Evolutionary conservation across 306 rosid species (phyloP).

Genomic region (Fragaria nilgerrensis): DNA sequence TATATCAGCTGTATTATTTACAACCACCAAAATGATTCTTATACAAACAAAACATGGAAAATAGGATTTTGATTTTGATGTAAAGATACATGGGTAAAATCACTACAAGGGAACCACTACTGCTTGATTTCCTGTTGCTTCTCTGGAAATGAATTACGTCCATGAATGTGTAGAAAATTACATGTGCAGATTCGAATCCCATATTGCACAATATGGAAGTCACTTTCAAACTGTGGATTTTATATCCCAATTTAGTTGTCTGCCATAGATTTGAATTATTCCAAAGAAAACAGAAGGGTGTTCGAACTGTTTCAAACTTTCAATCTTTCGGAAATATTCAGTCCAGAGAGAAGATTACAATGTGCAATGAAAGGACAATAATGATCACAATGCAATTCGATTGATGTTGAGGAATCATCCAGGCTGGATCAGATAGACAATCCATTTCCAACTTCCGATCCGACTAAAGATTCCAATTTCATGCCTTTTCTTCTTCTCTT

Average conservation of each 20-base stretch:
- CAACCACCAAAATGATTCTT: background rate
- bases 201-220: background rate
- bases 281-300: slow-evolving; percentile 14
- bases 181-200: background rate
- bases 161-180: background rate
- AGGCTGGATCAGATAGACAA: background rate
- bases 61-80: background rate
- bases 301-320: slow-evolving; percentile 15
- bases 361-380: slow-evolving; percentile 12
- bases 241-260: background rate
- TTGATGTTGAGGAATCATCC: slow-evolving; percentile 11
- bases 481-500: background rate
- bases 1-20: background rate
- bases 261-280: background rate
- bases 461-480: background rate
- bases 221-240: slow-evolving; percentile 3
- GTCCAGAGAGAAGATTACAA: slow-evolving; percentile 22
- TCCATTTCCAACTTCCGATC: slow-evolving; percentile 1
- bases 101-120: background rate
- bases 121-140: slow-evolving; percentile 1
- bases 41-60: background rate
- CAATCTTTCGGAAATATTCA: slow-evolving; percentile 19
- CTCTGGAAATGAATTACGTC: background rate
- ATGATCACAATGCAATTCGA: background rate
- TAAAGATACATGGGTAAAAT: background rate